Percentiles rank a stretch among this genome's conserved stretches.
Conservation (phyloP, 352 stramenopile species). For the Discostella stelligera region DNA sequence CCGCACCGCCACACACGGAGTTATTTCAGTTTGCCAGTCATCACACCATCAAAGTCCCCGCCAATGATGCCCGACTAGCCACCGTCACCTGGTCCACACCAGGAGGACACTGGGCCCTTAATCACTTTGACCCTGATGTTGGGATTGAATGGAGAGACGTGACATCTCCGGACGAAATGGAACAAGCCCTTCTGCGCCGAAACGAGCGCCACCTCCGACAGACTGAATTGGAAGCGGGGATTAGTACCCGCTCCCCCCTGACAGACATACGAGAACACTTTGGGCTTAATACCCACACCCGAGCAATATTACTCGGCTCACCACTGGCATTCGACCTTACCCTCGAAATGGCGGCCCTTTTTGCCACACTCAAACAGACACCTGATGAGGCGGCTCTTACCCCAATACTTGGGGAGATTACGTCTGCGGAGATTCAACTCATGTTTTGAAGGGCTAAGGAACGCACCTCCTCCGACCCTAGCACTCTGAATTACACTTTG, state of each 20-base stretch:
- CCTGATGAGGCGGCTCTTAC: neutral
- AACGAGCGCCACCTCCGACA: constrained; percentile 6
- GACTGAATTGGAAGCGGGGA: neutral
- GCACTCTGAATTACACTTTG: too few relatives aligned
- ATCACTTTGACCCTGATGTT: too few relatives aligned
- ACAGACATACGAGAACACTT: too few relatives aligned
- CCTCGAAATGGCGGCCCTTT: neutral
- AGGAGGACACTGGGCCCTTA: constrained; percentile 5
- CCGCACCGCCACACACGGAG: too few relatives aligned
- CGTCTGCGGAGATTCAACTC: neutral
- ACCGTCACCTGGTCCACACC: neutral
- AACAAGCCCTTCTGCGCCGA: constrained; percentile 6
- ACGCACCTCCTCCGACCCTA: neutral
- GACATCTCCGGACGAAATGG: constrained; percentile 1
- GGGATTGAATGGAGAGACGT: too few relatives aligned
- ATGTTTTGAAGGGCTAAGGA: neutral
- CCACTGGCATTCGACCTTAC: neutral
- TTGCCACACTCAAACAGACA: neutral
- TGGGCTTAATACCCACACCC: too few relatives aligned
- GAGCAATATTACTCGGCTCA: too few relatives aligned
- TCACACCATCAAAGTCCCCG: constrained; percentile 27
- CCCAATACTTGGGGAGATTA: neutral
- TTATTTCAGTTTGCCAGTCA: constrained; percentile 9
- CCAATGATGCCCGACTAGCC: neutral
- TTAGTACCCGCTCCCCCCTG: too few relatives aligned